Conservation (phyloP, 495 filamentous ascomycete species). For the Penicillium herquei region DNA sequence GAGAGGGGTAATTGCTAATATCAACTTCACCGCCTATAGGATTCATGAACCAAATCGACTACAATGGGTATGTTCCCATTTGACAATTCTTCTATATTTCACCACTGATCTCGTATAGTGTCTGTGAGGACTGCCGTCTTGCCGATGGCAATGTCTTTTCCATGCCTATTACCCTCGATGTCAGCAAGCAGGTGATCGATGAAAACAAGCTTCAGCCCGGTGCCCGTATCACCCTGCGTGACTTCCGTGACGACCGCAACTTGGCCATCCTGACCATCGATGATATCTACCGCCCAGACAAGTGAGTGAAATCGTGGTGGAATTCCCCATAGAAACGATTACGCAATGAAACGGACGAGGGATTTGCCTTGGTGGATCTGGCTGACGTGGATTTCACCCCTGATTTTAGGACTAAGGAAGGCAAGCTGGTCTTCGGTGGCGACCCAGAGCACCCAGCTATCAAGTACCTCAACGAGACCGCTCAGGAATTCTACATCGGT, state of each 20-base stretch:
- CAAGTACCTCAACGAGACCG: constrained; percentile 76
- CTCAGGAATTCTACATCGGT: constrained; percentile 87
- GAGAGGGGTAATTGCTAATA: constrained; percentile 32
- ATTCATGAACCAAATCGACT: constrained; percentile 97
- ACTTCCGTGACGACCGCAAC: constrained; percentile 94
- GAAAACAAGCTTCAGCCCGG: constrained; percentile 73
- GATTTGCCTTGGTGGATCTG: constrained; percentile 23
- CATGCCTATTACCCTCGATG: constrained; percentile 95
- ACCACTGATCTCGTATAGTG: constrained; percentile 50
- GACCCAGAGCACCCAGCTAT: constrained; percentile 92
- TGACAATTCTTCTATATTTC: background rate
- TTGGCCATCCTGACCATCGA: constrained; percentile 94
- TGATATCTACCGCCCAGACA: constrained; percentile 94
- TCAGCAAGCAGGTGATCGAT: constrained; percentile 69
- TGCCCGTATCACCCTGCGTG: constrained; percentile 78
- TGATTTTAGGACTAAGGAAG: constrained; percentile 70
- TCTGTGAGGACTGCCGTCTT: constrained; percentile 82
- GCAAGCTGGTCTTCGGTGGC: constrained; percentile 90
- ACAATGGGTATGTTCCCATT: constrained; percentile 71
- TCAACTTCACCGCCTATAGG: constrained; percentile 49
- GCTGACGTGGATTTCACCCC: constrained; percentile 37
- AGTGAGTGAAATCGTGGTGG: constrained; percentile 56
- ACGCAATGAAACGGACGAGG: too few species aligned
- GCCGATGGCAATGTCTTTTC: constrained; percentile 89
- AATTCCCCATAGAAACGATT: too few species aligned